Base-by-base conservation (phyloP, 768 basidiomycete genomes). In the Mycena indigotica region DNA sequence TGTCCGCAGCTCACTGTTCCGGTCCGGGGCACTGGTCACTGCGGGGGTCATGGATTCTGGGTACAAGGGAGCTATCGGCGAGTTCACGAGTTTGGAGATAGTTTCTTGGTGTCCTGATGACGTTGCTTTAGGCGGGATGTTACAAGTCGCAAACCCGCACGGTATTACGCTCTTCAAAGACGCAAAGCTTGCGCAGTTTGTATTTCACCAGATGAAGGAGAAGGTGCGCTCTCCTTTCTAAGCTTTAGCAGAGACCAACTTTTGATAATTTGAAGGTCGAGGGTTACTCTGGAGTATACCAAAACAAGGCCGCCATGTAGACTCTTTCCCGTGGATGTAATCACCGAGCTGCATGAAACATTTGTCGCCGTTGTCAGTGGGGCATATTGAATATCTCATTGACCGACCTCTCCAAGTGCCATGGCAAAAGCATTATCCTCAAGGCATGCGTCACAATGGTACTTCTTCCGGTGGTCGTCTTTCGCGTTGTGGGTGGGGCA, bases 1-100 rank as follows among this genome's bases (percentile, higher is more conserved):
- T 48, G 62, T 57, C 6, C 55, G 61, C 17, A 60, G 58, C 49
- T 65, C 64, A n/a, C 58, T 63, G 19, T 65, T 50, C n/a, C 54
- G 64, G 12, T 63, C 62, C 6, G 61, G 64, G 8, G 61, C 58
- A 19, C 25, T 45, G 35, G 15, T 65, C 28, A 60, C 41, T 30
- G 62, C 57, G 6, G 64, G 62, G 12, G 50, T 62, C 21, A 45
- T 60, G 29, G 61, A 63, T 50, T 25, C 61, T 29, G 61, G 61
- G 16, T 62, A 62, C 41, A 56, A 58, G 28, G 56, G 63, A 24
- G 51, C 62, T 16, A 62, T 62, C 10, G 63, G 61, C 17, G 44
- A 50, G 26, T 48, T 29, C 21, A 23, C 53, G 35, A 24, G 32
- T 45, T 60, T 19, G 15, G n/a, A 52, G 8, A 46, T 46, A 16